Base-by-base conservation (phyloP, 306 rosid genomes). In the Albizia julibrissin region DNA sequence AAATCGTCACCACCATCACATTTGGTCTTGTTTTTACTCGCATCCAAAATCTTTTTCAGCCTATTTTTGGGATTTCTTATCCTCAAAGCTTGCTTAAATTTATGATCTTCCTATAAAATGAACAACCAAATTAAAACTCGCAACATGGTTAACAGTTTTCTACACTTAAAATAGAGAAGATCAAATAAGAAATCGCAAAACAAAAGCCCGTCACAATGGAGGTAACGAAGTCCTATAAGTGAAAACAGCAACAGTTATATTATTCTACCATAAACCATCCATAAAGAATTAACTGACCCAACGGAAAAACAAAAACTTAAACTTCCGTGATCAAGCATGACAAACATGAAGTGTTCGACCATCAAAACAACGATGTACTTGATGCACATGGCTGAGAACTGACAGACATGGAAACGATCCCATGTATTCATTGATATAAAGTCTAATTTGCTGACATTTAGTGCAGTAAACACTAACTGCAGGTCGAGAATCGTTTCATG, bases 1-100 rank as follows among this genome's bases (percentile, higher is more conserved):
- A 95, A 87, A 6, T 95, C 99, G 80, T 95, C 99, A 80, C 99
- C 99, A 50, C 99, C 99, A 14, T 95, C 99, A 87, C 99, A 95
- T 87, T 95, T 95, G 21, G 86, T 71, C 82, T 95, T 95, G 84
- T 93, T 93, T 74, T 95, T 93, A 87, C 98, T 89, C n/a, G 98
- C 96, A 54, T 95, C 99, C 88, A 93, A 81, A 77, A 95, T 92
- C 81, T 91, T 95, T 75, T 74, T 93, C 13, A 93, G 87, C 89
- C 88, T 91, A 68, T 90, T 88, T 77, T 95, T 95, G 1, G 99
- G 99, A 82, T 89, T 93, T 87, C 83, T 93, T 29, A 95, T 93
- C 81, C 94, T 88, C 84, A 91, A 2, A 19, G 99, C 99, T 76
- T 91, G 97, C 88, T 95, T 95, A 84, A 95, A 95, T 84, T 95